Evolutionary conservation across 176 grass and related monocot genomes (phyloP), one percentile per base, ranked within the genome.

Genomic region (Themeda triandra): DNA sequence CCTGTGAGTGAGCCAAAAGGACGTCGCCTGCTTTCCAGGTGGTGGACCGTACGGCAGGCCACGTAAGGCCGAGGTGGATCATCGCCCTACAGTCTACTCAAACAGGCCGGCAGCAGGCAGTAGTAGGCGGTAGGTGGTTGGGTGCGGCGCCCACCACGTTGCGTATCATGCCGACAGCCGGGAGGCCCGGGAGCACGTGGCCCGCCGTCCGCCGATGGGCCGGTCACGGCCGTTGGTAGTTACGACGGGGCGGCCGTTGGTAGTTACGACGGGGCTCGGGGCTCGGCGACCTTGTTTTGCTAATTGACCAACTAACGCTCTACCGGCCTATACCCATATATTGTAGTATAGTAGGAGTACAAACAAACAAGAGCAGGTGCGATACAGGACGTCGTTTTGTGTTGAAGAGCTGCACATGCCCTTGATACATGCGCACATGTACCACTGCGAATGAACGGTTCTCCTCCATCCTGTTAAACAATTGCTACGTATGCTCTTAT

Each of bases 71-170:
- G 71, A 63, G 87, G 71, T 81, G 82, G 78, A 81, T 70, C 42
- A 32, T 32, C 10, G 25, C 33, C n/a, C 14, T n/a, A n/a, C 6
- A 54, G 15, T 1, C 27, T 51, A 19, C n/a, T n/a, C n/a, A n/a
- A n/a, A n/a, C n/a, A n/a, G n/a, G 18, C 51, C 23, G 31, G 72
- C 6, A 19, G 66, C 4, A 21, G 15, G 13, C 11, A 11, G n/a
- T 62, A 62, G 60, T 25, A n/a, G 37, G 10, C 5, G 19, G 58
- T 31, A 1, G 54, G 68, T 59, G 53, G 87, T 45, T 35, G 62
- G 77, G 76, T 37, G 77, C 45, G 45, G 82, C 77, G 76, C 88
- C 83, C 88, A 89, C 88, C 88, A 89, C 83, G 88, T 86, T 89
- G 65, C 78, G 33, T 37, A 64, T 81, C 82, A 30, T 54, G 83